These are phyloP conservation scores for Pulchroboletus neoregius DNA, from an alignment of 1,284 basidiomycete species.

Conservation along the genomic window DNA sequence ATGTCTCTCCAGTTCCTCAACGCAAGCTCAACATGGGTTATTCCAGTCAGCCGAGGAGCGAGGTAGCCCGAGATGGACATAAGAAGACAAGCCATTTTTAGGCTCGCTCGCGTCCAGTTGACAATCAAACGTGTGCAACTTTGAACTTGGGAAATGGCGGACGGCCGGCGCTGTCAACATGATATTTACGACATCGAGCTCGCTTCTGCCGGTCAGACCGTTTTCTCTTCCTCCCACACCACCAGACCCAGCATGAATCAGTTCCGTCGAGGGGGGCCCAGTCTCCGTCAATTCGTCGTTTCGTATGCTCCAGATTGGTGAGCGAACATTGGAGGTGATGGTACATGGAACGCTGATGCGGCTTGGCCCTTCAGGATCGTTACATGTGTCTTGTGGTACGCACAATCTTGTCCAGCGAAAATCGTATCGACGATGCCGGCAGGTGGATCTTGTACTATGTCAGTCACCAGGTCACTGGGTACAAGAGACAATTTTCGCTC, in stretches of 20 bases:
- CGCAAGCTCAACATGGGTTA: too few species aligned
- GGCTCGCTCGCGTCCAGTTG: too few species aligned
- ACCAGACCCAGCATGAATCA: conserved; percentile 8
- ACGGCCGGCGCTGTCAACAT: too few species aligned
- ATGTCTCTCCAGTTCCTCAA: too few species aligned
- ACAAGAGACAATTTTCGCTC: conserved; percentile 67
- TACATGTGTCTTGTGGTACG: conserved; percentile 26
- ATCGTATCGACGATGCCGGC: not conserved
- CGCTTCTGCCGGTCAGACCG: too few species aligned
- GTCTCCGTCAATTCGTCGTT: conserved; percentile 17
- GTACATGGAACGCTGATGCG: not conserved
- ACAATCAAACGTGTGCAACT: too few species aligned
- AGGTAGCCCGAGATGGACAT: too few species aligned
- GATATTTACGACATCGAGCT: too few species aligned
- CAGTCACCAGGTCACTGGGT: conserved; percentile 54
- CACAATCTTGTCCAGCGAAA: not conserved
- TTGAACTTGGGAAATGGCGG: too few species aligned
- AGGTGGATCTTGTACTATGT: conserved; percentile 45
- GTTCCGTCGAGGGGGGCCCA: conserved; percentile 10
- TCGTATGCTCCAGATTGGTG: conserved; percentile 34
- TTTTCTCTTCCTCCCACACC: not conserved
- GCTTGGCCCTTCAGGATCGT: conserved; percentile 21
- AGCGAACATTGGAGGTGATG: conserved; percentile 4
- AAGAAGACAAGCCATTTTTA: too few species aligned
- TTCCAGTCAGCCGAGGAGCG: too few species aligned